Conservation (phyloP, 1,284 basidiomycete species). For the Heterobasidion annosum region DNA sequence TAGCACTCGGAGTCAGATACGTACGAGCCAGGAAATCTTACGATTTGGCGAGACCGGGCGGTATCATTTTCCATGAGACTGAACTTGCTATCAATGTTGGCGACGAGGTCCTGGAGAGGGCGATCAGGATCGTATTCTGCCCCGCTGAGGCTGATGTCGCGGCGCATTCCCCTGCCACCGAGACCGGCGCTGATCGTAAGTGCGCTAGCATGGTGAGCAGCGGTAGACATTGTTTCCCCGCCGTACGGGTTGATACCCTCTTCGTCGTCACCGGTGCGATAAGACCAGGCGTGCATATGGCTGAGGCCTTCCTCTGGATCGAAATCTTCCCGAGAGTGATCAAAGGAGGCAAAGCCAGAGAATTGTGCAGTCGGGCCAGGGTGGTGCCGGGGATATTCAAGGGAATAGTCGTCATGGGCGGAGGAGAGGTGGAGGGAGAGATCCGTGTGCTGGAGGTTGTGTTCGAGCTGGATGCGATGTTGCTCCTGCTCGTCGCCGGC, state of each 20-base stretch:
- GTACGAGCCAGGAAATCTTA: slow-evolving; percentile 15
- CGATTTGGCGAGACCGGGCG: slow-evolving; percentile 34
- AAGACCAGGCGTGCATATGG: slow-evolving; percentile 54
- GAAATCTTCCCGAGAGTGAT: slow-evolving; percentile 44
- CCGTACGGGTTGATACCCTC: slow-evolving; percentile 58
- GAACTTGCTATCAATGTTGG: slow-evolving; percentile 39
- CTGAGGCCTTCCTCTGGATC: slow-evolving; percentile 39
- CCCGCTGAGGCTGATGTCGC: slow-evolving; percentile 57
- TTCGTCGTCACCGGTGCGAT: slow-evolving; percentile 43
- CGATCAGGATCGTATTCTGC: slow-evolving; percentile 85
- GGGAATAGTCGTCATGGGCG: slow-evolving; percentile 29
- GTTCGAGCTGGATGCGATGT: slow-evolving; percentile 63
- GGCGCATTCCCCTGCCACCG: slow-evolving; percentile 36
- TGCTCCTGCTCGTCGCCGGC: slow-evolving; percentile 63
- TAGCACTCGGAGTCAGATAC: not conserved
- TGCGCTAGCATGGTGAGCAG: slow-evolving; percentile 79
- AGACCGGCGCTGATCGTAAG: slow-evolving; percentile 82
- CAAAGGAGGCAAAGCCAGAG: slow-evolving; percentile 50
- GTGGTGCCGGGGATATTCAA: slow-evolving; percentile 65
- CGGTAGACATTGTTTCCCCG: slow-evolving; percentile 70
- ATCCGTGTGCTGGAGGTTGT: slow-evolving; percentile 63
- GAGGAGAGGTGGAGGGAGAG: slow-evolving; percentile 57
- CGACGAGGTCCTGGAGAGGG: slow-evolving; percentile 66
- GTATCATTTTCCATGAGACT: slow-evolving; percentile 43
- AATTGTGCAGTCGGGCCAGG: slow-evolving; percentile 39